Base-by-base conservation (phyloP, 2,329 filamentous ascomycete genomes). In the Proliferodiscus dingleyae region DNA sequence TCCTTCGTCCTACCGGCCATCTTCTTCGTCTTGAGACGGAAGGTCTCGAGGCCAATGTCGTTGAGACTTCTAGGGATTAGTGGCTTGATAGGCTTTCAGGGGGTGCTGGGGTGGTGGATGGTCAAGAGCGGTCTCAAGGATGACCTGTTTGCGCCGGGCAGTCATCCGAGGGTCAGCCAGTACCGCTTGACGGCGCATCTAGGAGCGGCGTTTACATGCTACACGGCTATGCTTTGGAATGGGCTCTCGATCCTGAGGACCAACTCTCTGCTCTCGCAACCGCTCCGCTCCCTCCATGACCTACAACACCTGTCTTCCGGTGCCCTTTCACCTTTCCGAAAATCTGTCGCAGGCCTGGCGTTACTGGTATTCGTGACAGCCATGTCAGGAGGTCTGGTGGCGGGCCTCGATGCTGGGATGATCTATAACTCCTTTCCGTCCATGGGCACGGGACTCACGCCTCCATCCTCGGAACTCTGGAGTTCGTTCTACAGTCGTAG, bases 41-140 rank as follows among this genome's bases (percentile, higher is more conserved):
- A 81, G 51, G 90, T 97, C 37, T 86, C 87, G 19, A 74, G 74
- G 42, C 80, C 78, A 43, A 94, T 95, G 83, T 83, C 89, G 13
- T 65, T 74, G 57, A 84, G 87, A 52, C 74, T 98, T 11, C 70
- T 81, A 32, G 91, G 89, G 10, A 97, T 98, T 52, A 87, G 88
- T 34, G 80, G 77, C 39, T 74, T 97, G 58, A 96, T 98, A 60
- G 93, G 89, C 44, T 93, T 95, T 66, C 93, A 98, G 67, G 93
- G 93, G 36, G 80, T 93, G 61, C 83, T 98, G 53, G 93, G 93
- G 44, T 98, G 93, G 93, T 98, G 93, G 89, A 98, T 98, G 93
- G 93, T 98, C 58, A 94, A 94, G 68, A 94, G 87, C 9, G 93
- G 93, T 2, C 74, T 98, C 52, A 94, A 91, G 65, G 93, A 97